Evolutionary conservation across 1,284 basidiomycete species (phyloP), one percentile per base, ranked within the genome.

Genomic region (Mycosarcoma mackinlayi): DNA sequence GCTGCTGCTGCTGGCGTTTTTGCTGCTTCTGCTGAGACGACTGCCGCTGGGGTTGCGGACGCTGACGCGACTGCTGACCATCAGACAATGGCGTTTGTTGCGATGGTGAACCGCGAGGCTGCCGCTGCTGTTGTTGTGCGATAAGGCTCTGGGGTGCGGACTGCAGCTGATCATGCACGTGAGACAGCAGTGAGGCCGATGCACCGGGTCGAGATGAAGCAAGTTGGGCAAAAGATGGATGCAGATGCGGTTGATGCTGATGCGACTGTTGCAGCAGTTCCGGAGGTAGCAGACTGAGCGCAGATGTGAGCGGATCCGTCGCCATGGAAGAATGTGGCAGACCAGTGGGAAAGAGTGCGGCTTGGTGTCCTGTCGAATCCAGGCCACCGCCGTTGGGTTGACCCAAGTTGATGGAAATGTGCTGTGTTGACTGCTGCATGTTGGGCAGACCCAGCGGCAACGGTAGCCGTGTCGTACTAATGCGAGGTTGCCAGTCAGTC

Each of bases 361-460:
- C 40, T 24, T 58, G 59, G 35, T 68, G 54, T 13, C 23, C 41
- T 7, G 47, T 47, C 18, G 48, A 41, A 27, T 55, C 56, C 6
- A 55, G 40, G 9, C n/a, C n/a, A n/a, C 48, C 39, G 18, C 38
- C 50, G 3, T 48, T 10, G 11, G 53, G 28, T 24, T 49, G 54
- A 7, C 58, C 55, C 54, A 68, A n/a, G 13, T 68, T 62, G 34
- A 61, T 42, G n/a, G 54, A 23, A 25, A 68, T 54, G 34, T 68
- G 59, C 51, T 58, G 65, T 9, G 54, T 28, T 24, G 59, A 42
- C 37, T 54, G 53, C 52, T 68, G 65, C 65, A 68, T 68, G 34
- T 4, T 44, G 53, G 52, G 30, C 45, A 21, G 33, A 19, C 3
- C 2, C 13, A 21, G 13, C 8, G 24, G 8, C 41, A 45, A 44